phyloP scores from a whole-genome alignment of 1,139 yeast species.

The Sugiyamaella novakii region DNA sequence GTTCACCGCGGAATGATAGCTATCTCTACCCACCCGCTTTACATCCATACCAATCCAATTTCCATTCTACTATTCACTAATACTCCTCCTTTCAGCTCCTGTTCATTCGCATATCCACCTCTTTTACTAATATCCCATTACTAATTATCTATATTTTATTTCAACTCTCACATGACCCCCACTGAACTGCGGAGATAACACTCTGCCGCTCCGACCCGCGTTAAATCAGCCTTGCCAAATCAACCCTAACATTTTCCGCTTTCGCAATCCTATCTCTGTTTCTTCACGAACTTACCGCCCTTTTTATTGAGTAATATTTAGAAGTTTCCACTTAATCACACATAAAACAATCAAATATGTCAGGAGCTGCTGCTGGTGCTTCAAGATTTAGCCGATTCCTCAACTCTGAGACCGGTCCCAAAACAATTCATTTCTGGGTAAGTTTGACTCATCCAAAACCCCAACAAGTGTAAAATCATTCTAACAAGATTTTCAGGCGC shows the following conservation, averaged over 20 bases:
- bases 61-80: too few species aligned
- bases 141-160: too few species aligned
- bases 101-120: too few species aligned
- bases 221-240: not conserved
- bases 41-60: too few species aligned
- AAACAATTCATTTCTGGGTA: slow-evolving; percentile 93
- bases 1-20: too few species aligned
- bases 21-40: too few species aligned
- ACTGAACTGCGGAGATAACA: slow-evolving; percentile 2
- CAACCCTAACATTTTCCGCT: slow-evolving; percentile 8
- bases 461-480: too few species aligned
- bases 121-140: too few species aligned
- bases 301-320: not conserved
- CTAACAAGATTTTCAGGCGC: slow-evolving; percentile 44
- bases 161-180: too few species aligned
- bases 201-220: not conserved
- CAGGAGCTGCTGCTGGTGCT: slow-evolving; percentile 50
- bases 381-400: slow-evolving; percentile 63
- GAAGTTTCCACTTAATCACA: too few species aligned
- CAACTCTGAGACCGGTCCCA: slow-evolving; percentile 91
- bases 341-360: too few species aligned
- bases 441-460: slow-evolving; percentile 12
- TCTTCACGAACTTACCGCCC: not conserved
- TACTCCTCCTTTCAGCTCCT: too few species aligned
- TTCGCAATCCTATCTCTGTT: slow-evolving; percentile 10